Evolutionary conservation across 805 yeast species (phyloP).

Genomic region (Candida berthetii): DNA sequence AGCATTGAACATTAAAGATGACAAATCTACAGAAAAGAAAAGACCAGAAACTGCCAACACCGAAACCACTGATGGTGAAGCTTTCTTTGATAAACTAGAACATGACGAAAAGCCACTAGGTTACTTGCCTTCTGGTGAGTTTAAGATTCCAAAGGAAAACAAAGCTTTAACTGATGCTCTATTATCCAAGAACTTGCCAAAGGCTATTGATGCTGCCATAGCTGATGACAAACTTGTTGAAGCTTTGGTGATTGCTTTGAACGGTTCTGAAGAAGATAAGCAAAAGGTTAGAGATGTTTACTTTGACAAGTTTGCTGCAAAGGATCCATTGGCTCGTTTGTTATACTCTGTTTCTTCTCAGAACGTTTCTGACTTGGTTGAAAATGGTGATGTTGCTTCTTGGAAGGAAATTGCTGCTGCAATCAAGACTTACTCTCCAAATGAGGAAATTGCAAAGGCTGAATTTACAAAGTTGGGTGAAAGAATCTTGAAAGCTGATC

Average conservation of each 20-base stretch:
- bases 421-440: constrained; percentile 48
- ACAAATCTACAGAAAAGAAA: constrained; percentile 11
- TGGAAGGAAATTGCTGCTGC: constrained; percentile 84
- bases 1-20: constrained; percentile 25
- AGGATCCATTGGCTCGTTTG: constrained; percentile 59
- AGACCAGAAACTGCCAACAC: neutral
- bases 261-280: constrained; percentile 56
- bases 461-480: constrained; percentile 71
- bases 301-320: constrained; percentile 47
- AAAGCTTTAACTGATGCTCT: constrained; percentile 42
- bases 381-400: constrained; percentile 65
- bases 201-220: constrained; percentile 66
- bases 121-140: constrained; percentile 47
- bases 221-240: constrained; percentile 61
- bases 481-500: constrained; percentile 48
- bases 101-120: constrained; percentile 12
- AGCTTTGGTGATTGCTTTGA: constrained; percentile 76
- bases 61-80: constrained; percentile 30
- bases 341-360: constrained; percentile 57
- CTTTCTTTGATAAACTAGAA: constrained; percentile 29
- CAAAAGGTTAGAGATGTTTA: constrained; percentile 67
- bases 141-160: constrained; percentile 39
- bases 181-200: constrained; percentile 53
- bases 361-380: constrained; percentile 62
- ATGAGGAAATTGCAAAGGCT: constrained; percentile 41